Evolutionary conservation across 495 filamentous ascomycete genomes (phyloP).

Genomic region (Filosporella fistucella): DNA sequence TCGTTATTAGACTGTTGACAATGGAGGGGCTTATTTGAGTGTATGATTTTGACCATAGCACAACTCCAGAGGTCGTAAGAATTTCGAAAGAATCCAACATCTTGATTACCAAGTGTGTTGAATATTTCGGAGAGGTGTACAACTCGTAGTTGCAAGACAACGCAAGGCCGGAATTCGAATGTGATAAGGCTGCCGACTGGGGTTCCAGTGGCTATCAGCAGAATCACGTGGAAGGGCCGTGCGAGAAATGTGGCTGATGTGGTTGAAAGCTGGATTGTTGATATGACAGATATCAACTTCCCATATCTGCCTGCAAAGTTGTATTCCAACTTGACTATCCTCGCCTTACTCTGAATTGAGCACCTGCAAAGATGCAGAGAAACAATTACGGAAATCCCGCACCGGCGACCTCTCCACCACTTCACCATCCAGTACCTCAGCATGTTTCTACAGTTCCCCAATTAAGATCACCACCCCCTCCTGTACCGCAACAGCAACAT

Average conservation of each 20-base stretch:
- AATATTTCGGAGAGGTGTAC: slow-evolving; percentile 5
- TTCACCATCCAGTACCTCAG: slow-evolving; percentile 97
- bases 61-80: slow-evolving; percentile 89
- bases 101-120: slow-evolving; percentile 12
- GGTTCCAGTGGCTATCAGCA: slow-evolving; percentile 4
- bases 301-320: too few species aligned
- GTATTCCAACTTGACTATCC: too few species aligned
- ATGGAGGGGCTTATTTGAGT: slow-evolving; percentile 72
- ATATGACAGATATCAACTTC: too few species aligned
- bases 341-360: too few species aligned
- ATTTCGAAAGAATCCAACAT: slow-evolving; percentile 98
- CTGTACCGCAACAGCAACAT: slow-evolving; percentile 66
- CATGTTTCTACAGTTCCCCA: slow-evolving; percentile 99
- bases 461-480: slow-evolving; percentile 92
- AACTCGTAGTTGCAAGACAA: background rate
- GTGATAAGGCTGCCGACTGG: background rate
- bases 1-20: slow-evolving; percentile 90
- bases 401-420: slow-evolving; percentile 83
- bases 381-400: slow-evolving; percentile 63
- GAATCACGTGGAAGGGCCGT: too few species aligned
- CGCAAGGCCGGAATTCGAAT: background rate
- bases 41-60: slow-evolving; percentile 91
- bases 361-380: slow-evolving; percentile 66
- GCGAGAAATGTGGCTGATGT: too few species aligned
- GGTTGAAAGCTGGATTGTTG: too few species aligned